A percentile compares a stretch with the other conserved stretches of the same genome.
Conservation (phyloP, 2,329 filamentous ascomycete genomes). For the Aspergillus proliferans region DNA sequence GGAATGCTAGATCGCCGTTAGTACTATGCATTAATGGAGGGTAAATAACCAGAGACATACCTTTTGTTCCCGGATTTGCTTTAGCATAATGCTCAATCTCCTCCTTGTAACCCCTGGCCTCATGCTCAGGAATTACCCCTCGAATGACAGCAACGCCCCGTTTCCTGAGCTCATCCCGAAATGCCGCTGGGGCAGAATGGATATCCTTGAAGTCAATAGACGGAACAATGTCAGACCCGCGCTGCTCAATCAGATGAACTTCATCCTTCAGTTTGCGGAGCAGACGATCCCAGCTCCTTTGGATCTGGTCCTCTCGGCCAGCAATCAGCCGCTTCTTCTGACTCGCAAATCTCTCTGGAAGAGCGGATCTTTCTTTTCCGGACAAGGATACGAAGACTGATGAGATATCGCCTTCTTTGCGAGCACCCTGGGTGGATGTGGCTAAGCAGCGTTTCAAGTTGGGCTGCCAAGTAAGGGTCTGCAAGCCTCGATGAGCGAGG, state of each 20-base stretch:
- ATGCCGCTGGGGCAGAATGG: neutral
- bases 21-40: neutral
- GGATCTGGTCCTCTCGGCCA: constrained; percentile 5
- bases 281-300: constrained; percentile 5
- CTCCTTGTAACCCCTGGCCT: constrained; percentile 1
- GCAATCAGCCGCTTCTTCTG: constrained; percentile 4
- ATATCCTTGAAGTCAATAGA: constrained; percentile 5
- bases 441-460: neutral
- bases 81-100: neutral
- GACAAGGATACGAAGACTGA: constrained; percentile 10
- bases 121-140: constrained; percentile 4
- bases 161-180: neutral
- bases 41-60: neutral
- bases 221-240: constrained; percentile 3
- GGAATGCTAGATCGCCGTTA: neutral
- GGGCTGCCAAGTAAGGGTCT: neutral
- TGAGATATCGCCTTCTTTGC: constrained; percentile 11
- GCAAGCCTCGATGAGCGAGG: neutral
- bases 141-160: constrained; percentile 8
- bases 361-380: constrained; percentile 2
- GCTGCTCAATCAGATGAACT: constrained; percentile 5
- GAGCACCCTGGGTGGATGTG: neutral
- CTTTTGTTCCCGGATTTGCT: neutral
- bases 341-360: constrained; percentile 4
- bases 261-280: constrained; percentile 5